phyloP scores from a whole-genome alignment of 495 filamentous ascomycete species.

The Penicillium subrubescens region DNA sequence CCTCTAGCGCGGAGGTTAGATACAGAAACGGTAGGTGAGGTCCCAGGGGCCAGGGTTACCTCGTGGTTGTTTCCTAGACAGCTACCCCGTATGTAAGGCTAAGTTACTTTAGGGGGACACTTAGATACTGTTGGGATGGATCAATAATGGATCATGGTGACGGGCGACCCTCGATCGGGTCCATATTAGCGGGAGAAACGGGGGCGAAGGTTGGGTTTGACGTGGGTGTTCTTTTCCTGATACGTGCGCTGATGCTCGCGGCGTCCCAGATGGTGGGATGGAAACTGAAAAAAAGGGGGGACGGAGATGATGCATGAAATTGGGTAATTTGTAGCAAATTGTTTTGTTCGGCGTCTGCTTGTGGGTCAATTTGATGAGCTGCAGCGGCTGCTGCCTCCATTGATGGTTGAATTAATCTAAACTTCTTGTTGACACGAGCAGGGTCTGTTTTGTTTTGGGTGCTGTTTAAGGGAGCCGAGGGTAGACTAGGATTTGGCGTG shows the following conservation, averaged over 20 bases:
- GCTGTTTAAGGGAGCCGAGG: neutral
- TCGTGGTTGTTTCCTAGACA: constrained; percentile 13
- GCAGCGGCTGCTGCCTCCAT: constrained; percentile 3
- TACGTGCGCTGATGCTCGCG: constrained; percentile 11
- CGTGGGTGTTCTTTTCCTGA: constrained; percentile 10
- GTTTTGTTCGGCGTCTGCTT: constrained; percentile 18
- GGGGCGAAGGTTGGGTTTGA: neutral
- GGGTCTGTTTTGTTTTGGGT: constrained; percentile 7
- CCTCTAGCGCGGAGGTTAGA: neutral
- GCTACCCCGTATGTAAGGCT: neutral
- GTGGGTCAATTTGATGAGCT: constrained; percentile 16
- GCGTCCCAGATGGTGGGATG: constrained; percentile 4
- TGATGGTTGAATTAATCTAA: neutral
- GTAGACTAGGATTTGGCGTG: neutral
- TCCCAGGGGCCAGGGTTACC: constrained; percentile 13
- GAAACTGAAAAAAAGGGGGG: neutral
- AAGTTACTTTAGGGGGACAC: too few species aligned
- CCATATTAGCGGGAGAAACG: neutral
- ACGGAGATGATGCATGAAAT: neutral
- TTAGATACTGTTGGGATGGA: too few species aligned
- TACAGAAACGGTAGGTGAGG: neutral
- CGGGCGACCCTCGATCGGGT: constrained; percentile 6
- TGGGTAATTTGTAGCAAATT: neutral
- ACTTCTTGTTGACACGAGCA: neutral
- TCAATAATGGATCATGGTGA: neutral